Conservation (phyloP, 805 yeast genomes). For the Candida easanensis region DNA sequence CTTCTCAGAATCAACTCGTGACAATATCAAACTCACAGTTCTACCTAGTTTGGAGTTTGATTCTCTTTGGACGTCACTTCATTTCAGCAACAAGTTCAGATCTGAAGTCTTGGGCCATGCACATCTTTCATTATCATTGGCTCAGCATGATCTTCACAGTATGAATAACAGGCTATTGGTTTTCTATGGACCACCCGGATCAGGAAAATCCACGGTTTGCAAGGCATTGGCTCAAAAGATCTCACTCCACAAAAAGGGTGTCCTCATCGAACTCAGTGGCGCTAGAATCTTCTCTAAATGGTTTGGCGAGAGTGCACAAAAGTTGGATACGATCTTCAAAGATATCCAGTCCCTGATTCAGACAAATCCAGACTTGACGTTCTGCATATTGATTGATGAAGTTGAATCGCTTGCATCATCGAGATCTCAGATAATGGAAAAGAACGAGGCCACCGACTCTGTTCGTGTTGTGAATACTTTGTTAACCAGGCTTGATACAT, state of each 20-base stretch:
- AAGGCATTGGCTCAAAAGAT: slow-evolving; percentile 40
- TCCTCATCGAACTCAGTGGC: slow-evolving; percentile 41
- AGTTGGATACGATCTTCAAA: slow-evolving; percentile 35
- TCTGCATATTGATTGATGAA: slow-evolving; percentile 43
- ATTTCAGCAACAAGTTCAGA: slow-evolving; percentile 31
- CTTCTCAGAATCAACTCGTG: slow-evolving; percentile 10
- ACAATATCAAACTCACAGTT: slow-evolving; percentile 15
- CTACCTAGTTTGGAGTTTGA: slow-evolving; percentile 33
- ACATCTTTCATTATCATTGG: slow-evolving; percentile 1
- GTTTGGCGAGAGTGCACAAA: slow-evolving; percentile 46
- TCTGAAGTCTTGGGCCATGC: slow-evolving; percentile 29
- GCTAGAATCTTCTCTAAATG: slow-evolving; percentile 43
- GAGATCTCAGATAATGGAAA: slow-evolving; percentile 32
- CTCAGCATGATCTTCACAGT: not conserved
- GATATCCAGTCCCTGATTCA: slow-evolving; percentile 30
- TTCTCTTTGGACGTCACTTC: slow-evolving; percentile 34
- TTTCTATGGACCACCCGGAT: slow-evolving; percentile 46
- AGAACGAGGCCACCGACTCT: slow-evolving; percentile 42
- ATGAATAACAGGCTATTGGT: slow-evolving; percentile 22
- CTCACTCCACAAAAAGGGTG: slow-evolving; percentile 30
- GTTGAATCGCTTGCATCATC: slow-evolving; percentile 44
- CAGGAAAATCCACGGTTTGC: slow-evolving; percentile 44
- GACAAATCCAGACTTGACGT: slow-evolving; percentile 20
- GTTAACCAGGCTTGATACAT: slow-evolving; percentile 38
- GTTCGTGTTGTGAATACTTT: slow-evolving; percentile 43